A percentile compares a stretch with the other conserved stretches of the same genome.
Conservation (phyloP, 495 filamentous ascomycete genomes). For the Tuber melanosporum region DNA sequence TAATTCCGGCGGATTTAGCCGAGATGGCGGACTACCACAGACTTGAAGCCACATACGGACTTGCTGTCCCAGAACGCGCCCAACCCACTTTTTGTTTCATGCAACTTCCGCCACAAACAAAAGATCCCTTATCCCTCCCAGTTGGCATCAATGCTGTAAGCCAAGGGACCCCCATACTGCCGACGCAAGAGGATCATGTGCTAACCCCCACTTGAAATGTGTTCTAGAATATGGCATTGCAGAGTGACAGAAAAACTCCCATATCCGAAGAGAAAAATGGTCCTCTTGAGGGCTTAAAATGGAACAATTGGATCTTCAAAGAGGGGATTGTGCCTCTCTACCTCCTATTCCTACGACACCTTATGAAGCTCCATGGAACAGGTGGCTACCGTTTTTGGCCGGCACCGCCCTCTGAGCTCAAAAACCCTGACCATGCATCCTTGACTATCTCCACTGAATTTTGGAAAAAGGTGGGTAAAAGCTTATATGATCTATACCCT, state of each 20-base stretch:
- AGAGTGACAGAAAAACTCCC: slow-evolving; percentile 43
- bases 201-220: not conserved
- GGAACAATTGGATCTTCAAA: slow-evolving; percentile 46
- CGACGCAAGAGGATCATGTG: slow-evolving; percentile 11
- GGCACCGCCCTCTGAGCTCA: slow-evolving; percentile 15
- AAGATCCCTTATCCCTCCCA: slow-evolving; percentile 17
- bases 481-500: slow-evolving; percentile 18
- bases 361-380: slow-evolving; percentile 31
- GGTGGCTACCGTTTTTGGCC: slow-evolving; percentile 45
- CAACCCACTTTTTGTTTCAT: slow-evolving; percentile 32
- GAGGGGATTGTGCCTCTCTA: slow-evolving; percentile 42
- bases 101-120: slow-evolving; percentile 39
- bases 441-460: slow-evolving; percentile 21
- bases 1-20: not conserved
- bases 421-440: slow-evolving; percentile 16
- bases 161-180: slow-evolving; percentile 35
- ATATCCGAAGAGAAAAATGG: slow-evolving; percentile 34
- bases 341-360: slow-evolving; percentile 39
- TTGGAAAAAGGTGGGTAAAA: slow-evolving; percentile 20
- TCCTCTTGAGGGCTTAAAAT: slow-evolving; percentile 27
- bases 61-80: slow-evolving; percentile 36
- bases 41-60: slow-evolving; percentile 44
- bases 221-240: slow-evolving; percentile 17
- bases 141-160: slow-evolving; percentile 39
- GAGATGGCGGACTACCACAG: slow-evolving; percentile 22